A percentile compares a stretch with the other conserved stretches of the same genome.
Conservation (phyloP, 2,329 filamentous ascomycete species). For the Fusarium graminum region DNA sequence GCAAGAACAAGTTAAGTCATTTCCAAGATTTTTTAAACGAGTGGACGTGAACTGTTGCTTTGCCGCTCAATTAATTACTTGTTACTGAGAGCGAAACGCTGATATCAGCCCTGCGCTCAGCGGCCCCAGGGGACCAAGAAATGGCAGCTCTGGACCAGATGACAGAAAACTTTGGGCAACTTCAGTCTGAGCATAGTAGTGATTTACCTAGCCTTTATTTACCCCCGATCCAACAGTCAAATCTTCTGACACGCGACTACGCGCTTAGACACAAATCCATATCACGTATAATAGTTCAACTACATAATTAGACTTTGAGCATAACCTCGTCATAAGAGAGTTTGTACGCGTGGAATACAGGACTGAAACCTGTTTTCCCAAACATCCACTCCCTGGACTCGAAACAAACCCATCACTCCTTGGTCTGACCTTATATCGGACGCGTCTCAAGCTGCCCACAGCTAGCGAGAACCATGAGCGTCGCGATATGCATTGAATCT, state of each 20-base stretch:
- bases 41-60: slow-evolving; percentile 9
- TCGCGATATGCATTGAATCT: slow-evolving; percentile 10
- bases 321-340: slow-evolving; percentile 12
- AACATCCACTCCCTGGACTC: slow-evolving; percentile 26
- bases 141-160: no score
- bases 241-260: slow-evolving; percentile 2
- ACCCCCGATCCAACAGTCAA: no score
- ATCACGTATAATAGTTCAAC: slow-evolving; percentile 4
- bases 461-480: slow-evolving; percentile 31
- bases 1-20: neutral
- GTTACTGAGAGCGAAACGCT: slow-evolving; percentile 19
- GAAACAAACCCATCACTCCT: slow-evolving; percentile 31
- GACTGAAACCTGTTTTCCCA: slow-evolving; percentile 24
- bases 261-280: slow-evolving; percentile 28
- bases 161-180: no score
- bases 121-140: no score
- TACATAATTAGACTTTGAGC: slow-evolving; percentile 30
- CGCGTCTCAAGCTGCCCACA: slow-evolving; percentile 30
- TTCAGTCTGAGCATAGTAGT: no score
- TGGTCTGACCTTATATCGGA: slow-evolving; percentile 28
- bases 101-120: slow-evolving; percentile 27
- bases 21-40: slow-evolving; percentile 3
- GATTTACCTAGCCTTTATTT: no score
- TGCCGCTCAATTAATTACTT: slow-evolving; percentile 3
- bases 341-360: slow-evolving; percentile 19